Percentiles rank a stretch among this genome's conserved stretches.
These are phyloP conservation scores for Coprinellus micaceus DNA, from an alignment of 768 basidiomycete genomes.

Conservation along the genomic window DNA sequence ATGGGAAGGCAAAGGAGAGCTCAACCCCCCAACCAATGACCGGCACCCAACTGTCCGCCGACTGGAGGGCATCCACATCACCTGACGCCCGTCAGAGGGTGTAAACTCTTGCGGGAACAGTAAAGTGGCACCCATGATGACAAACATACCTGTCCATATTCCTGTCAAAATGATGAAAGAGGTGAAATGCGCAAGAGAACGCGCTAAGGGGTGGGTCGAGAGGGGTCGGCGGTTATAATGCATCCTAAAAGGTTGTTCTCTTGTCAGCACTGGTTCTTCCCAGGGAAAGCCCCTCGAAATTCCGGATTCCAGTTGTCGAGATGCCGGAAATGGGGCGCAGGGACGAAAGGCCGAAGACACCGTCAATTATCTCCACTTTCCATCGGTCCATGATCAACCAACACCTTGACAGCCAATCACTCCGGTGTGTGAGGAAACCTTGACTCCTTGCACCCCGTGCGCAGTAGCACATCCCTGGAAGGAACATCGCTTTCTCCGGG, in stretches of 20 bases:
- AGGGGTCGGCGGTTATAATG: constrained; percentile 27
- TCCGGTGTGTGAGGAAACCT: no score
- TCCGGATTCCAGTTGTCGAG: background rate
- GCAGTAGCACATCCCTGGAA: no score
- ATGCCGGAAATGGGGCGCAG: background rate
- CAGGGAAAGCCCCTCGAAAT: background rate
- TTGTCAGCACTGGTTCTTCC: background rate
- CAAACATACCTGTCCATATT: constrained; percentile 33
- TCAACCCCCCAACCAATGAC: no score
- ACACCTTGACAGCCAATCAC: no score
- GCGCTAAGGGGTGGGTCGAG: constrained; percentile 27
- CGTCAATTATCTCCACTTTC: background rate
- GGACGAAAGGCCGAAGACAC: background rate
- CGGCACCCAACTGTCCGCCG: no score
- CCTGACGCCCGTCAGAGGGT: no score
- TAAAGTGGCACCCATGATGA: no score
- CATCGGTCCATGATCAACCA: no score
- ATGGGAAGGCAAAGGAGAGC: no score
- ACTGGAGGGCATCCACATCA: no score
- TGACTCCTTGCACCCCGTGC: no score
- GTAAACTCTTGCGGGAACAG: no score
- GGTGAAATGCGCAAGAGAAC: constrained; percentile 29
- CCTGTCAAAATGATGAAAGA: constrained; percentile 27
- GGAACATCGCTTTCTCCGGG: background rate
- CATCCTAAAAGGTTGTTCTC: constrained; percentile 18